Evolutionary conservation across 176 grass and related monocot genomes (phyloP).

Genomic region (Dactylis glomerata): DNA sequence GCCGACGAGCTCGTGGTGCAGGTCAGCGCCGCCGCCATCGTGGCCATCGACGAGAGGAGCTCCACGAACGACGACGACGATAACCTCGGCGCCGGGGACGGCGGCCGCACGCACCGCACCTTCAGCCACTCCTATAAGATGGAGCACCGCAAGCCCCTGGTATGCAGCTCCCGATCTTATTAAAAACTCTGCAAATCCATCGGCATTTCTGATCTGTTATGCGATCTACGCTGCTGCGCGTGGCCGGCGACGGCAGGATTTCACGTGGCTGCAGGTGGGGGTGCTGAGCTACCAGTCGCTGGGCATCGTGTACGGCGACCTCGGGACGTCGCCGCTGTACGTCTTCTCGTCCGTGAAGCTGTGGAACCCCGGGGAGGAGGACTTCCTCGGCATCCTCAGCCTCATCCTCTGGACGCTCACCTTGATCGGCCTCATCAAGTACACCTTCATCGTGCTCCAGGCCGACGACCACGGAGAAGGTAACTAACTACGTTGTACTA

Average conservation of each 20-base stretch:
- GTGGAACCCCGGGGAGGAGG: conserved; percentile 26
- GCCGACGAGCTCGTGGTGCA: conserved; percentile 40
- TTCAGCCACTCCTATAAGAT: conserved; percentile 50
- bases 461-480: conserved; percentile 84
- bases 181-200: background rate
- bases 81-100: background rate
- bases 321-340: conserved; percentile 78
- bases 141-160: conserved; percentile 41
- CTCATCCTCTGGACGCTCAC: conserved; percentile 81
- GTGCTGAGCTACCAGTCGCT: conserved; percentile 70
- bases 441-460: conserved; percentile 56
- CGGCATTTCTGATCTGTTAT: background rate
- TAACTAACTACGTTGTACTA: conserved; percentile 13
- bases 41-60: conserved; percentile 32
- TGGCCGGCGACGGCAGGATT: conserved; percentile 29
- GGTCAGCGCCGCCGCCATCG: conserved; percentile 34
- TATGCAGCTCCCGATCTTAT: background rate
- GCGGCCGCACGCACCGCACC: background rate
- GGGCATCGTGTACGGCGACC: conserved; percentile 73
- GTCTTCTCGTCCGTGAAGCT: conserved; percentile 68
- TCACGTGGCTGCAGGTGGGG: conserved; percentile 39
- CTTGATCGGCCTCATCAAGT: conserved; percentile 65
- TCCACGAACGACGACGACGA: background rate
- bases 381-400: conserved; percentile 66
- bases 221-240: background rate